A percentile compares a stretch with the other conserved stretches of the same genome.
These are phyloP conservation scores for Trichoderma endophyticum DNA, from an alignment of 2,329 filamentous ascomycete genomes.

Conservation along the genomic window DNA sequence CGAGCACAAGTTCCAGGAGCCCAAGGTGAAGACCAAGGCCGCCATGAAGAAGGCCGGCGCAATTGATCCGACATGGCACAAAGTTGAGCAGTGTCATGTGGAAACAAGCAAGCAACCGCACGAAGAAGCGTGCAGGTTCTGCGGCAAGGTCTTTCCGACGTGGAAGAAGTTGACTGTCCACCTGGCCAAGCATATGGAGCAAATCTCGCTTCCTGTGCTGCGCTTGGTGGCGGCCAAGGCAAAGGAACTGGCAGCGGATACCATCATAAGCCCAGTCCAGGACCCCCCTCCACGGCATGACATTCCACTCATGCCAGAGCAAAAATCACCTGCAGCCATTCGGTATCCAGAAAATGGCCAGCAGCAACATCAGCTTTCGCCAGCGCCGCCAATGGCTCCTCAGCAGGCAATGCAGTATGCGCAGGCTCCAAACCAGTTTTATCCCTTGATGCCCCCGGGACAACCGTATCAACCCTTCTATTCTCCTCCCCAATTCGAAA, in stretches of 20 bases:
- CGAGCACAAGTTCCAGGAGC: conserved; percentile 83
- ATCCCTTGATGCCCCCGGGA: conserved; percentile 27
- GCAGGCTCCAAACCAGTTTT: conserved; percentile 24
- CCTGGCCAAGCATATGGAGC: conserved; percentile 90
- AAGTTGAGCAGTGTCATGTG: conserved; percentile 73
- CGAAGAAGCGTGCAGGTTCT: conserved; percentile 84
- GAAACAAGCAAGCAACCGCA: conserved; percentile 64
- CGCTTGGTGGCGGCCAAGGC: conserved; percentile 49
- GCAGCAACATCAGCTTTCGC: conserved; percentile 3
- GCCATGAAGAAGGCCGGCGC: conserved; percentile 58
- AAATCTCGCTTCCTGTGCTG: conserved; percentile 79
- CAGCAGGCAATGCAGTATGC: neutral
- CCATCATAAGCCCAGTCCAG: conserved; percentile 65
- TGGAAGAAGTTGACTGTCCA: conserved; percentile 97
- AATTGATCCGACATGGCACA: conserved; percentile 67
- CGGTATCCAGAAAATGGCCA: conserved; percentile 21
- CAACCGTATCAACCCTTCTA: conserved; percentile 29
- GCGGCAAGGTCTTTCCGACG: conserved; percentile 71
- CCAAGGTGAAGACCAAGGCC: conserved; percentile 72
- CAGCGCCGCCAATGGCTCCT: neutral
- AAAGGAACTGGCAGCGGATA: conserved; percentile 55
- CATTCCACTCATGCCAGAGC: conserved; percentile 28
- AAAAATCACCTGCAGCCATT: conserved; percentile 21
- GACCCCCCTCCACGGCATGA: conserved; percentile 46
- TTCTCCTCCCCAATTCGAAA: conserved; percentile 27